Evolutionary conservation across 2,329 filamentous ascomycete genomes (phyloP), one percentile per base, ranked within the genome.

Genomic region (Colletotrichum tropicicola): DNA sequence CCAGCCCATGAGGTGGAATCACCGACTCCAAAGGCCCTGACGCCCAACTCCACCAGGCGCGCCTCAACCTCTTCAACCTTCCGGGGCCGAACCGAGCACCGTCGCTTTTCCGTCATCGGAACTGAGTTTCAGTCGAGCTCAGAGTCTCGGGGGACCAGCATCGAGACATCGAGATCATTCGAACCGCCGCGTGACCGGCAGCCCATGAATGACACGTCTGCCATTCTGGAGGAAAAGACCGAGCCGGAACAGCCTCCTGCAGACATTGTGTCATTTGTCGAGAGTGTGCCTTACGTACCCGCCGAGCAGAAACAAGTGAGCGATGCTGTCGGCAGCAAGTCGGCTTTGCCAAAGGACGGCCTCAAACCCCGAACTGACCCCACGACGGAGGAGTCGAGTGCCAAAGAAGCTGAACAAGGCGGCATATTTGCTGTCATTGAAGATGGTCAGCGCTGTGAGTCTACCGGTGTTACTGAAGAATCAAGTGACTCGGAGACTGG

Each of bases 1-100:
- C 72, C 83, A 9, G 51, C 63, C 8, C 59, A 66, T 79, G 68
- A 83, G 23, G 37, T 54, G 15, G 32, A 35, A 35, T 64, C 68
- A 15, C 62, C 68, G 23, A 63, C 55, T 13, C 67, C 65, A 6
- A 64, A 30, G 47, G 44, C 59, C 25, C 48, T 65, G 30, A 64
- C 55, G 15, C 58, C 62, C 21, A 65, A 44, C 12, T 45, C 59
- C 13, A 35, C 37, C n/a, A 54, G 62, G 28, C 61, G 62, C 30
- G 49, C 57, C 9, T 65, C 62, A 17, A 61, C 62, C 41, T 32
- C 61, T 5, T 53, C 43, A 10, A 23, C 39, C 13, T 17, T 65
- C 15, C 45, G 62, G 23, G 62, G 62, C 7, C 57, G 58, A 13
- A 41, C 37, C 30, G 58, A 61, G 52, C 58, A 55, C 17, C 58